phyloP scores from a whole-genome alignment of 1,139 yeast genomes.

The Debaryomyces fabryi region DNA sequence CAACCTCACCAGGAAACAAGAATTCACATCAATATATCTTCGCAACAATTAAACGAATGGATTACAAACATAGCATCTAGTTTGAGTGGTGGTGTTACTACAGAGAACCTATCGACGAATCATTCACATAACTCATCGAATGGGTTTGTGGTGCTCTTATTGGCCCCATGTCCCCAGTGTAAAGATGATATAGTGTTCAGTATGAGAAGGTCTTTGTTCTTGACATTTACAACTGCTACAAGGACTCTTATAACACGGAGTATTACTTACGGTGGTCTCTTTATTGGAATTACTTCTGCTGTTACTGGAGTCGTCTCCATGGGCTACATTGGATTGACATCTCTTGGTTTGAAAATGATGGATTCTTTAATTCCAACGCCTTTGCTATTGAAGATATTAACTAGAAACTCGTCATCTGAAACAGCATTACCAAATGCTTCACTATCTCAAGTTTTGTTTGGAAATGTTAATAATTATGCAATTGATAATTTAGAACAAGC shows the following conservation, averaged over 20 bases:
- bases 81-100: neutral
- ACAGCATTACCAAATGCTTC: conserved; percentile 14
- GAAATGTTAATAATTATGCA: conserved; percentile 21
- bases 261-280: conserved; percentile 35
- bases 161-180: conserved; percentile 50
- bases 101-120: conserved; percentile 1
- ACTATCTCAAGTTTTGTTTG: conserved; percentile 23
- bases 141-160: conserved; percentile 20
- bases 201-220: conserved; percentile 33
- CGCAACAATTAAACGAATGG: conserved; percentile 24
- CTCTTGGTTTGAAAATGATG: conserved; percentile 45
- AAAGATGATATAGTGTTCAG: conserved; percentile 39
- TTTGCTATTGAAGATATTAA: conserved; percentile 33
- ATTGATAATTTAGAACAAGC: conserved; percentile 40
- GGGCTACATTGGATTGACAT: conserved; percentile 46
- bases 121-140: neutral
- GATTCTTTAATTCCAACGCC: conserved; percentile 42
- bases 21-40: conserved; percentile 23
- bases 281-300: conserved; percentile 44
- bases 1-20: conserved; percentile 15
- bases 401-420: conserved; percentile 12
- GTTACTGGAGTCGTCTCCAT: conserved; percentile 45
- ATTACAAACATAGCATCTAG: conserved; percentile 15
- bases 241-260: conserved; percentile 25
- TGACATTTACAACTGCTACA: conserved; percentile 26